Evolutionary conservation across 2,329 filamentous ascomycete genomes (phyloP), one percentile per base, ranked within the genome.

Genomic region (Penicillium brasilianum): DNA sequence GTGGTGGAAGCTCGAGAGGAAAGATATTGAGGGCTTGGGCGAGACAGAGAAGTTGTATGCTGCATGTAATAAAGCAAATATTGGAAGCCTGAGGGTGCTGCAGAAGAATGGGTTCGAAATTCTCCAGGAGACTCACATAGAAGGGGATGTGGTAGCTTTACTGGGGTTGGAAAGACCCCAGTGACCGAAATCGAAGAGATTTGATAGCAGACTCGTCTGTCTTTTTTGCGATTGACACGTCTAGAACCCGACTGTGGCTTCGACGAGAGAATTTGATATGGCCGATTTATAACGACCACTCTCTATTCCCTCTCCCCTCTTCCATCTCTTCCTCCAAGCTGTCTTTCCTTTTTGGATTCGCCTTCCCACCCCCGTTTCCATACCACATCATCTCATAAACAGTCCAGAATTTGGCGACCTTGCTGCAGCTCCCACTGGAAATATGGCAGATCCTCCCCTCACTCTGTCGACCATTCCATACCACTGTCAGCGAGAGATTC

Each of bases 1-100:
- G 3, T 72, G 70, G 69, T 72, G 70, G 69, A 65, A 62, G 5
- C 62, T 72, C 7, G 34, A 58, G 18, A 51, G 65, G n/a, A 57
- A 34, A 43, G 48, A 55, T 6, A 4, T 49, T 30, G 44, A 44
- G 36, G 4, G 9, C 28, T 37, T 7, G 9, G 10, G 20, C 7
- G 8, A 41, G 3, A 48, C 11, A 10, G 68, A 70, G 53, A 65
- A 53, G 41, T 37, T 70, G 13, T 70, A 62, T 53, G 67, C 67
- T 13, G 64, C 57, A 0, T 66, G 60, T 20, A 66, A 68, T 36
- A 64, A 52, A 25, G 59, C 36, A 8, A 70, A 70, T 55, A 16
- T 63, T 46, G 67, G 64, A 6, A 70, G 68, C 43, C 8, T 65
- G 30, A 69, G 65, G 20, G 67, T 69, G 13, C 44, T 70, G 18